Base-by-base conservation (phyloP, 768 basidiomycete species). In the Royoungia palumana region DNA sequence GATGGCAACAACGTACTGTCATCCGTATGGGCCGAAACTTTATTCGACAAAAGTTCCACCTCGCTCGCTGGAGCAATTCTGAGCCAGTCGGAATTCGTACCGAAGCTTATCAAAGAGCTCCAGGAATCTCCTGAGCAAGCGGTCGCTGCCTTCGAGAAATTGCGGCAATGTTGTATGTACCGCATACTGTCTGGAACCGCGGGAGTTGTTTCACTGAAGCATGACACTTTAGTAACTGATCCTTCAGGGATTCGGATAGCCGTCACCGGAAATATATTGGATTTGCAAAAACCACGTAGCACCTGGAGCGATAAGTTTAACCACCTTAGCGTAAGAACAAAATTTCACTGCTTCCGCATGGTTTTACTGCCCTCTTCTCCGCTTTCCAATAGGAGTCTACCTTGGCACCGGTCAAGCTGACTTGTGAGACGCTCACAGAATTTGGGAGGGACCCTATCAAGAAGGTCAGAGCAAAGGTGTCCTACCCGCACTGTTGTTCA, bases 181-280 rank as follows among this genome's bases (percentile, higher is more conserved):
- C 21, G 13, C n/a, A n/a, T 24, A 22, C 24, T 44, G 8, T 25
- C 40, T 22, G 16, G 20, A 24, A 30, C 41, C 14, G 11, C 11
- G 32, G 14, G 13, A 22, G 11, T n/a, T 13, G 30, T 24, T 35
- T 43, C 44, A 45, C 40, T 28, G 21, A 46, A 16, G 34, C 24
- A 42, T 25, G 38, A 45, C 39, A 19, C 25, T 21, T 51, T 51
- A 98, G 93, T 96, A 54, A 87, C 85, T 12, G 75, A 89, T 52
- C 89, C 95, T 4, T 78, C 82, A 17, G 89, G 85, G 35, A 75
- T 94, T 19, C 83, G 96, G 34, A 87, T 99, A 64, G 88, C 90
- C 1, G 87, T 98, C 10, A 81, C 85, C n/a, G 96, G 96, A 11
- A 84, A 96, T 59, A 73, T 99, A 36, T 59, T 95, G 28, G 66